Conservation (phyloP, 2,329 filamentous ascomycete species). For the Pestalotiopsis sp. region DNA sequence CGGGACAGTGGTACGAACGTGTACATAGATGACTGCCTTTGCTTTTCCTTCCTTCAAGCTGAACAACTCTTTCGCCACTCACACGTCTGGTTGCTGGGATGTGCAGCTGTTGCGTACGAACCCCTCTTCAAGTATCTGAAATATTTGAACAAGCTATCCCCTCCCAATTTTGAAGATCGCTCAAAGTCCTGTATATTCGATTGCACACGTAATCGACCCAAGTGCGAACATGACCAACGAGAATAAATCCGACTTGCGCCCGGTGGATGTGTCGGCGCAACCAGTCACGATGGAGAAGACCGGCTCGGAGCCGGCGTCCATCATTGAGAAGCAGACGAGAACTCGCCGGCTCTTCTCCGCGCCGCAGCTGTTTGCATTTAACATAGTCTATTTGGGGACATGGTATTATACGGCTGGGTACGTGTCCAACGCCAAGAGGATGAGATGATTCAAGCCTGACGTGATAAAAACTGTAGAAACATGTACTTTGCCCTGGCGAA, state of each 20-base stretch:
- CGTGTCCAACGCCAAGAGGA: neutral
- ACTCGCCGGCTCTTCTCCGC: constrained; percentile 5
- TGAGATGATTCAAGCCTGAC: neutral
- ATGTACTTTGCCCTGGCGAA: constrained; percentile 18
- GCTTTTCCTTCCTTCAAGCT: no score
- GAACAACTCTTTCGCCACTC: no score
- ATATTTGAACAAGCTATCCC: no score
- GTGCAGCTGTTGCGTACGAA: no score
- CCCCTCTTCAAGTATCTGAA: no score
- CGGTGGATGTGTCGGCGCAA: neutral
- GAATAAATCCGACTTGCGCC: neutral
- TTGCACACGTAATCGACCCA: no score
- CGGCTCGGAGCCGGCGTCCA: neutral
- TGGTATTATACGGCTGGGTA: constrained; percentile 3
- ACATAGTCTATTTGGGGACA: constrained; percentile 3
- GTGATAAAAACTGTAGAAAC: neutral
- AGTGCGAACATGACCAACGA: neutral
- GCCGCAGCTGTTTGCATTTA: constrained; percentile 7
- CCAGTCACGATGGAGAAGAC: neutral
- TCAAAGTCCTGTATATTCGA: no score
- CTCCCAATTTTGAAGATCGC: no score
- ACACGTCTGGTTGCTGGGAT: no score
- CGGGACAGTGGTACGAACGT: no score
- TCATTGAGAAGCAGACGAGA: constrained; percentile 8
- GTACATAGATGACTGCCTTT: no score